phyloP scores from a whole-genome alignment of 106 monocot genomes.

The Apostasia ramifera region DNA sequence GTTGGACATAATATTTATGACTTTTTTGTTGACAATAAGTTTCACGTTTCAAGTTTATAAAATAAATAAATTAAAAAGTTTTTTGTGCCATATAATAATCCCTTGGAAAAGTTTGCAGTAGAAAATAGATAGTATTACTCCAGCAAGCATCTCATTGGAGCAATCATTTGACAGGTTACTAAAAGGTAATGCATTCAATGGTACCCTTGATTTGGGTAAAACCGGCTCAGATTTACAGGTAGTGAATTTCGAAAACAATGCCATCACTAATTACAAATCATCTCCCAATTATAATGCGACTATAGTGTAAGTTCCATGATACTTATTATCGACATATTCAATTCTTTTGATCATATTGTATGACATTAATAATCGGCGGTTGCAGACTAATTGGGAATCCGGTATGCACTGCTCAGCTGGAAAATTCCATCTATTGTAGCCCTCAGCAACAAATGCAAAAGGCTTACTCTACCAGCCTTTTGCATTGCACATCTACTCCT shows the following conservation, averaged over 20 bases:
- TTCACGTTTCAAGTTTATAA: no score
- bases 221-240: constrained; percentile 31
- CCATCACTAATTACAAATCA: constrained; percentile 13
- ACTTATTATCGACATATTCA: not conserved
- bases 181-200: constrained; percentile 48
- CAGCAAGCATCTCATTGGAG: no score
- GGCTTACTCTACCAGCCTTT: constrained; percentile 45
- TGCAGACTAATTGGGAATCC: constrained; percentile 65
- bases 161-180: constrained; percentile 31
- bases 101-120: no score
- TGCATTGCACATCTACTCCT: constrained; percentile 19
- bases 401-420: constrained; percentile 17
- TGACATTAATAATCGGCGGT: not conserved
- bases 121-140: no score
- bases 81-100: no score
- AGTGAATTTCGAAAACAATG: constrained; percentile 61
- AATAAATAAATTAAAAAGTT: no score
- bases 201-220: constrained; percentile 46
- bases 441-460: constrained; percentile 2
- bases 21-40: no score
- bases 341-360: not conserved
- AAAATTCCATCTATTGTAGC: constrained; percentile 28
- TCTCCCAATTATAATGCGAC: constrained; percentile 11
- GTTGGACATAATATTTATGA: no score
- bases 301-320: constrained; percentile 30